These are phyloP conservation scores for Apiospora malaysiana DNA, from an alignment of 2,329 filamentous ascomycete genomes.

Conservation along the genomic window DNA sequence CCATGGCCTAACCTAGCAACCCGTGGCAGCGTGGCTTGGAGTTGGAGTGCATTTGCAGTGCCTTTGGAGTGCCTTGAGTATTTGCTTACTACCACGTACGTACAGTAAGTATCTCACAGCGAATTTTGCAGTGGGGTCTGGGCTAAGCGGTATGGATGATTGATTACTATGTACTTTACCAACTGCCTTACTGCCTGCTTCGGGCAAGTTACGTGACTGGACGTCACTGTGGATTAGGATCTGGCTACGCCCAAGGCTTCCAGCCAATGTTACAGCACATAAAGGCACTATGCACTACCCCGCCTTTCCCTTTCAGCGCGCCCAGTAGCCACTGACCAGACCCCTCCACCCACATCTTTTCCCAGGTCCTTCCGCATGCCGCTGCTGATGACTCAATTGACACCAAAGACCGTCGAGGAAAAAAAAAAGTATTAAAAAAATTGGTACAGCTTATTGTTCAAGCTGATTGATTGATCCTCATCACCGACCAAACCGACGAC, in stretches of 20 bases:
- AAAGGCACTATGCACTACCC: constrained; percentile 8
- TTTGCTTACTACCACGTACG: no score
- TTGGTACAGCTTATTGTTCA: neutral
- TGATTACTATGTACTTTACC: no score
- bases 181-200: neutral
- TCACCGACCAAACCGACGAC: constrained; percentile 1
- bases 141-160: no score
- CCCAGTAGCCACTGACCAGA: neutral
- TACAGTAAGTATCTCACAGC: no score
- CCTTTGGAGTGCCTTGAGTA: no score
- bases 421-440: constrained; percentile 6
- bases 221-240: constrained; percentile 15
- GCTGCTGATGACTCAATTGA: constrained; percentile 11
- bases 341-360: constrained; percentile 8
- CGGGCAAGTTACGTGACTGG: neutral
- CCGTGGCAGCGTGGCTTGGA: neutral
- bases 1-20: neutral
- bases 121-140: constrained; percentile 13
- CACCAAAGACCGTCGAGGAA: neutral
- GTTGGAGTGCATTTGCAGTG: no score
- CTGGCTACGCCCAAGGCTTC: neutral
- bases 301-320: neutral
- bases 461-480: neutral
- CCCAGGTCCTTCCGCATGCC: constrained; percentile 1
- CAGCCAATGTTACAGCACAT: constrained; percentile 12